These are phyloP conservation scores for Helicocarpus griseus DNA, from an alignment of 2,329 filamentous ascomycete genomes.

Conservation along the genomic window DNA sequence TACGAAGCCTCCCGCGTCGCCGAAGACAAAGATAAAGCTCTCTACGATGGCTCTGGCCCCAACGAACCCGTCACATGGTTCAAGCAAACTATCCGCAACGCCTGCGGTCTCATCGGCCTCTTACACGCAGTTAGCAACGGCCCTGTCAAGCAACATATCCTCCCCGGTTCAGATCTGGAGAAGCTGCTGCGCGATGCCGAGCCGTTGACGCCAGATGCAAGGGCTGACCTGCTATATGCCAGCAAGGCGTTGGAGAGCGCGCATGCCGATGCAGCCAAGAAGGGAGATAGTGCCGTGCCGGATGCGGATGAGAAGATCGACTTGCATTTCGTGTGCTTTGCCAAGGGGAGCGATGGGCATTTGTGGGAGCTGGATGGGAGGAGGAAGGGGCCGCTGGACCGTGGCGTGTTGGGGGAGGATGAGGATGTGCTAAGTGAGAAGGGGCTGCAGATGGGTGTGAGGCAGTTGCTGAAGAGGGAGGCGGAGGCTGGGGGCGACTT, in stretches of 20 bases:
- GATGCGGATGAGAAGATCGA: constrained; percentile 73
- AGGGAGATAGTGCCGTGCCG: constrained; percentile 71
- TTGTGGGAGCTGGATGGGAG: constrained; percentile 76
- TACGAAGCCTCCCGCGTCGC: constrained; percentile 68
- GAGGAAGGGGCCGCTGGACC: constrained; percentile 62
- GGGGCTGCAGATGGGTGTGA: constrained; percentile 62
- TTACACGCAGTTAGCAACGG: constrained; percentile 78
- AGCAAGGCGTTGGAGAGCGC: constrained; percentile 66
- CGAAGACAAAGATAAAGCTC: constrained; percentile 56
- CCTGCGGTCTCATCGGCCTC: constrained; percentile 82
- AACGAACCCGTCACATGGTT: constrained; percentile 82
- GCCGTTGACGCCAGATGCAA: constrained; percentile 54
- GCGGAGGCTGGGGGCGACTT: constrained; percentile 43
- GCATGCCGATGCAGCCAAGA: constrained; percentile 65
- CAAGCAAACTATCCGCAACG: constrained; percentile 87
- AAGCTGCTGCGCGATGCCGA: constrained; percentile 60
- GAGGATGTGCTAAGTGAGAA: constrained; percentile 68
- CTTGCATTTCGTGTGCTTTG: constrained; percentile 92
- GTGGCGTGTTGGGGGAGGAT: constrained; percentile 47
- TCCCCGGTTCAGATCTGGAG: constrained; percentile 36
- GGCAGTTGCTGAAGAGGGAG: constrained; percentile 51
- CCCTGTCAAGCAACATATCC: constrained; percentile 52
- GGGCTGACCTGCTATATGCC: constrained; percentile 67
- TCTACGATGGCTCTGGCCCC: constrained; percentile 59
- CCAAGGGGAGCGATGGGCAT: constrained; percentile 60